Percentiles rank a stretch among this genome's conserved stretches.
phyloP scores from a whole-genome alignment of 345 rosid genomes.

The Brassica carinata region DNA sequence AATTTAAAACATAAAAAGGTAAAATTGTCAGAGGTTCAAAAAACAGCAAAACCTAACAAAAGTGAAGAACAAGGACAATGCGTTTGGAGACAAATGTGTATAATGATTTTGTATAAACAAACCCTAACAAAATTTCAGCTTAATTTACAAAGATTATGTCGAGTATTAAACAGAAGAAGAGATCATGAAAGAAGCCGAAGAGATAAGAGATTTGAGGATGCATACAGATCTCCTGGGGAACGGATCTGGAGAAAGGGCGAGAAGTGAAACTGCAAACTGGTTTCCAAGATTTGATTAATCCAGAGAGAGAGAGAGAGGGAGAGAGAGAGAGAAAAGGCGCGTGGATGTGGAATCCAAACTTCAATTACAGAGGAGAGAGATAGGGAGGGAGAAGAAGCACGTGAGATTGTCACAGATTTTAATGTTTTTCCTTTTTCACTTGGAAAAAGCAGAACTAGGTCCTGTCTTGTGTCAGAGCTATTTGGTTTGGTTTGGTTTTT shows the following conservation, averaged over 20 bases:
- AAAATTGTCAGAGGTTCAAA: background rate
- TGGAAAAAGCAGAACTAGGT: background rate
- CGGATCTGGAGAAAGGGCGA: slow-evolving; percentile 51
- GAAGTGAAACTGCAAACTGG: slow-evolving; percentile 32
- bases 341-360: slow-evolving; percentile 39
- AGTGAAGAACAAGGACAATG: background rate
- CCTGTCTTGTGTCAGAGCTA: background rate
- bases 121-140: background rate
- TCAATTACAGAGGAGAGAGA: slow-evolving; percentile 8
- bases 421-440: slow-evolving; percentile 5
- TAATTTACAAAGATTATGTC: background rate
- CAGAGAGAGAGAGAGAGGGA: slow-evolving; percentile 15
- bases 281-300: background rate
- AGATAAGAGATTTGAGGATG: background rate
- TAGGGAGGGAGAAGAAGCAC: slow-evolving; percentile 37
- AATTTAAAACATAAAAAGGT: background rate
- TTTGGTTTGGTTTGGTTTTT: background rate
- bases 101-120: background rate
- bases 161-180: background rate
- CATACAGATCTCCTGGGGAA: slow-evolving; percentile 32
- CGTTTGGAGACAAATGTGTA: background rate
- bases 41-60: background rate
- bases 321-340: slow-evolving; percentile 41
- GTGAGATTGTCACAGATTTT: slow-evolving; percentile 46
- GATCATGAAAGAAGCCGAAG: background rate